These are phyloP conservation scores for Penicillium coffeae DNA, from an alignment of 495 filamentous ascomycete species.

Conservation along the genomic window DNA sequence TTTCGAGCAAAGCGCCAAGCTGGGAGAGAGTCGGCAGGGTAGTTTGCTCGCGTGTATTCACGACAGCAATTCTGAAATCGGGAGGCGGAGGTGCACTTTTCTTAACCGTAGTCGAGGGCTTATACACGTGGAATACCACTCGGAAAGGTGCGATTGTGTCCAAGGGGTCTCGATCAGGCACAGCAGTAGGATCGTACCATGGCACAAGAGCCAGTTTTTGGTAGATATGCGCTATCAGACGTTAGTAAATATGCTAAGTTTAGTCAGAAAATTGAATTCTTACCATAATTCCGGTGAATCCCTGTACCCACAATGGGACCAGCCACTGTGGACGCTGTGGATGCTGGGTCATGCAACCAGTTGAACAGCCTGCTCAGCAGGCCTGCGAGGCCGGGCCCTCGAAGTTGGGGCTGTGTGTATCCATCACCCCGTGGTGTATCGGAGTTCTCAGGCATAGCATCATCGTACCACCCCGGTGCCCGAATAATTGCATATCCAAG, in stretches of 20 bases:
- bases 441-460: constrained; percentile 10
- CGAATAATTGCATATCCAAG: constrained; percentile 75
- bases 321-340: constrained; percentile 27
- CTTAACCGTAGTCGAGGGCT: constrained; percentile 63
- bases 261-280: constrained; percentile 2
- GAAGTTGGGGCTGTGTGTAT: constrained; percentile 10
- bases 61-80: constrained; percentile 77
- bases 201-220: constrained; percentile 70
- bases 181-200: constrained; percentile 57
- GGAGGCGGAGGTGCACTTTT: constrained; percentile 72
- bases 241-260: constrained; percentile 1
- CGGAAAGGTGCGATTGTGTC: constrained; percentile 53
- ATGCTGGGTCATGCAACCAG: constrained; percentile 28
- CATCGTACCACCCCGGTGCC: constrained; percentile 54
- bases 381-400: constrained; percentile 30
- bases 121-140: constrained; percentile 75
- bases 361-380: constrained; percentile 30
- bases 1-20: constrained; percentile 63
- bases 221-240: constrained; percentile 61
- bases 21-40: constrained; percentile 68
- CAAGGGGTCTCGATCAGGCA: constrained; percentile 11
- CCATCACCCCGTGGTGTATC: neutral
- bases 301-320: constrained; percentile 74
- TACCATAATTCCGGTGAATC: constrained; percentile 73
- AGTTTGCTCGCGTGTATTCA: constrained; percentile 65